Evolutionary conservation across 768 basidiomycete genomes (phyloP).

Genomic region (Boletus barrowsii): DNA sequence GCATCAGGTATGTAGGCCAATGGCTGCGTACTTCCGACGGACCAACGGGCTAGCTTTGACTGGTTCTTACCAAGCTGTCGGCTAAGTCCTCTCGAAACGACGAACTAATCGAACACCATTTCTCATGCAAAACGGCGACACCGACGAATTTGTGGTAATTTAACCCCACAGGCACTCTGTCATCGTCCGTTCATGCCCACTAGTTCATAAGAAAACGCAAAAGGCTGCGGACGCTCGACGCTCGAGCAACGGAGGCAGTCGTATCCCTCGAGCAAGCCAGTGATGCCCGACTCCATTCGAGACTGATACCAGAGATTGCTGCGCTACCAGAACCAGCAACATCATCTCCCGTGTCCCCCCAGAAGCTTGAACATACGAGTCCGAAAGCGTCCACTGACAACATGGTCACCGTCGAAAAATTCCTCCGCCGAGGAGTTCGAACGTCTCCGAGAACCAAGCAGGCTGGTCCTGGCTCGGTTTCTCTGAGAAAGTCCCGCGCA

Average conservation of each 20-base stretch:
- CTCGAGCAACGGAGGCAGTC: not conserved
- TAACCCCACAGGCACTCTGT: not conserved
- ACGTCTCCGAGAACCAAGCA: not conserved
- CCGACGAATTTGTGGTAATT: slow-evolving; percentile 25
- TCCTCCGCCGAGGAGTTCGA: slow-evolving; percentile 17
- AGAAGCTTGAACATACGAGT: not conserved
- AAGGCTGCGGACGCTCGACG: slow-evolving; percentile 9
- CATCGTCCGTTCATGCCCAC: not conserved
- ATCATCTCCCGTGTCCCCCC: not conserved
- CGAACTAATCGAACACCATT: too few species aligned
- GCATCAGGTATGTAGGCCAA: too few species aligned
- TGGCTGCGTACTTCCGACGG: too few species aligned
- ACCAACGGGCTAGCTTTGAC: too few species aligned
- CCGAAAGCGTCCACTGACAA: not conserved
- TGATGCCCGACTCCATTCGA: not conserved
- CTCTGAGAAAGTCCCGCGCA: slow-evolving; percentile 13
- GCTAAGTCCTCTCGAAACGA: too few species aligned
- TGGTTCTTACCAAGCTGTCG: too few species aligned
- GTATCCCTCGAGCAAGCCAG: not conserved
- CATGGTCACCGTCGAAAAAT: slow-evolving; percentile 26
- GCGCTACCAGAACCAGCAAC: slow-evolving; percentile 7
- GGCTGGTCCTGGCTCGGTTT: not conserved
- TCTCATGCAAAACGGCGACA: slow-evolving; percentile 10
- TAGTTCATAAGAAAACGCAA: slow-evolving; percentile 29
- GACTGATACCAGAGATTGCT: slow-evolving; percentile 19